Base-by-base conservation (phyloP, 495 filamentous ascomycete species). In the Bathelium albidoporum region DNA sequence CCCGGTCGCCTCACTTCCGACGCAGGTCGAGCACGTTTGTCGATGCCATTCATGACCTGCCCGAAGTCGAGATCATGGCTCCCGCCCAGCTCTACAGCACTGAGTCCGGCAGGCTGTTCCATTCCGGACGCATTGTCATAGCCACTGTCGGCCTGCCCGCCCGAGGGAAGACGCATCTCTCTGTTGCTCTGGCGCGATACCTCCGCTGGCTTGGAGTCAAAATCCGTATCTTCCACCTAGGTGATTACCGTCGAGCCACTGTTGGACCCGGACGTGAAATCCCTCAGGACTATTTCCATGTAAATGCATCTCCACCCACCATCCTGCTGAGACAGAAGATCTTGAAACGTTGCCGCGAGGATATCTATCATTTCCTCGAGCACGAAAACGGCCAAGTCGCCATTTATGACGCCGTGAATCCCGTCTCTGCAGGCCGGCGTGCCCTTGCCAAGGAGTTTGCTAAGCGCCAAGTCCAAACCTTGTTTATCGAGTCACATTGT, bases 391-490 rank as follows among this genome's bases (percentile, higher is more conserved):
- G 95, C 14, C 95, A 99, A 69, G 91, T 99, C 59, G 95, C 95
- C 44, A 97, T 99, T 59, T 99, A 97, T 70, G 95, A 99, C 78
- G 94, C 95, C 29, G 95, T 99, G n/a, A 97, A 97, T 70, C 90
- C 92, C 12, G 82, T 93, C 24, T 83, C 89, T 28, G 82, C 82
- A 59, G 92, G 91, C n/a, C 85, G 95, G 34, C 83, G 86, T 64
- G 86, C 92, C 7, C 79, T 99, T 10, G 92, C 91, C 0, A 95
- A 95, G 72, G 93, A 99, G 70, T 99, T 99, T 74, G 85, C 88
- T 20, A 97, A 96, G 75, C 89, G 96, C 74, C 89, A 95, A 71
- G 91, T 97, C 41, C 66, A 96, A 87, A 97, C 94, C 1, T 78
- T 99, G 3, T 99, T 97, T 74, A 88, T 99, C 32, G 95, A 99